These are phyloP conservation scores for Stephania japonica DNA, from an alignment of 164 flowering plant genomes.

Conservation along the genomic window DNA sequence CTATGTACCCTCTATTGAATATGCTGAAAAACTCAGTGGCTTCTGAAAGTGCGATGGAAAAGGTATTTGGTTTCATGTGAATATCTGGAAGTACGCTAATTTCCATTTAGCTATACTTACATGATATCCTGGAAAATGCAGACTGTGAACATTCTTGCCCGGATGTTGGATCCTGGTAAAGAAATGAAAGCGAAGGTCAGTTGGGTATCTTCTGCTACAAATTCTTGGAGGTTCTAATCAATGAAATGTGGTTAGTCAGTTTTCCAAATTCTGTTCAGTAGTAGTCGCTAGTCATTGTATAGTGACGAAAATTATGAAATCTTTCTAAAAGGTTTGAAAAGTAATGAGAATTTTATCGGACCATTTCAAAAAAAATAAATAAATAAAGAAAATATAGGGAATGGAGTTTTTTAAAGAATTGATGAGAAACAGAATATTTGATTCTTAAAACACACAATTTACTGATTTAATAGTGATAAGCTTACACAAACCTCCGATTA, in stretches of 20 bases:
- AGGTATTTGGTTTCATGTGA: slow-evolving; percentile 33
- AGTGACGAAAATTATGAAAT: neutral
- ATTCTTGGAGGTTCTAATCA: slow-evolving; percentile 5
- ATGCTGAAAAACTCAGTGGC: slow-evolving; percentile 33
- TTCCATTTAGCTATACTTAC: slow-evolving; percentile 10
- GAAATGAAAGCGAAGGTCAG: slow-evolving; percentile 63
- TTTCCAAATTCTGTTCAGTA: neutral
- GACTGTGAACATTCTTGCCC: slow-evolving; percentile 59
- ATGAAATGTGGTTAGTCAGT: slow-evolving; percentile 1
- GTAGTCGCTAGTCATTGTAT: neutral
- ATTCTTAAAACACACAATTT: neutral
- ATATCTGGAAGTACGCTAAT: neutral
- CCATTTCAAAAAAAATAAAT: neutral
- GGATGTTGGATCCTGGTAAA: slow-evolving; percentile 65
- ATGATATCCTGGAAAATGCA: slow-evolving; percentile 30
- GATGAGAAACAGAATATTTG: neutral
- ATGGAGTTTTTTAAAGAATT: neutral
- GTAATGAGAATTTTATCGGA: neutral
- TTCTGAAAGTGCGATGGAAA: slow-evolving; percentile 38
- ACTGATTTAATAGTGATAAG: neutral
- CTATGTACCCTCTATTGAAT: slow-evolving; percentile 36
- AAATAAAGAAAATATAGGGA: neutral
- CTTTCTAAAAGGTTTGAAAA: neutral
- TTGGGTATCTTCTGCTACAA: neutral
- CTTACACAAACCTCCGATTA: too few relatives aligned